phyloP scores from a whole-genome alignment of 805 yeast species.

The Saccharomycopsis sp. region DNA sequence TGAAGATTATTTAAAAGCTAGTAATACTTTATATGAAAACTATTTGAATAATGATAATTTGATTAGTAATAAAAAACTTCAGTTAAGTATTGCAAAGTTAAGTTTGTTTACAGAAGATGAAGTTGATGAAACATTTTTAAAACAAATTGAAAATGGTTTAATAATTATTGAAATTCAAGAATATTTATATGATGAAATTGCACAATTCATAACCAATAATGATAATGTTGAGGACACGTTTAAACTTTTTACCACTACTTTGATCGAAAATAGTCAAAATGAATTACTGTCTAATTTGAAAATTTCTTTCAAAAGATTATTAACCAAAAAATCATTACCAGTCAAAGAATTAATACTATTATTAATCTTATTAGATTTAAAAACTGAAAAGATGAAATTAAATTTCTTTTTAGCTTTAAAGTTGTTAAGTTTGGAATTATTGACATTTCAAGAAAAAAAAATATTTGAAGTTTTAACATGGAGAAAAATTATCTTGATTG shows the following conservation, averaged over 20 bases:
- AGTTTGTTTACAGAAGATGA: slow-evolving; percentile 37
- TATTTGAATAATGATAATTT: slow-evolving; percentile 32
- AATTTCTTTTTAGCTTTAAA: slow-evolving; percentile 40
- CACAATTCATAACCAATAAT: neutral
- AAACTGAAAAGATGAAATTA: slow-evolving; percentile 20
- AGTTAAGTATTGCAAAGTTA: slow-evolving; percentile 64
- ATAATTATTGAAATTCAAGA: slow-evolving; percentile 41
- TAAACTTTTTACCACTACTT: slow-evolving; percentile 21
- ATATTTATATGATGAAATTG: slow-evolving; percentile 23
- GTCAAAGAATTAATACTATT: slow-evolving; percentile 40
- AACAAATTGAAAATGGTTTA: slow-evolving; percentile 40
- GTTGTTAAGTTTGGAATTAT: slow-evolving; percentile 28
- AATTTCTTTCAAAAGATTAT: slow-evolving; percentile 24
- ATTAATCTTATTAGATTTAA: slow-evolving; percentile 35
- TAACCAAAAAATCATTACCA: slow-evolving; percentile 30
- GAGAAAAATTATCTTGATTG: slow-evolving; percentile 46
- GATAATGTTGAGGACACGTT: slow-evolving; percentile 20
- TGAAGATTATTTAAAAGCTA: slow-evolving; percentile 40
- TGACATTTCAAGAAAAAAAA: slow-evolving; percentile 23
- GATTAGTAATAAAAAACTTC: slow-evolving; percentile 39
- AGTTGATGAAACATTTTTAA: slow-evolving; percentile 23
- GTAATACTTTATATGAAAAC: slow-evolving; percentile 34
- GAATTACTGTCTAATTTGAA: slow-evolving; percentile 16
- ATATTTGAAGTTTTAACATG: slow-evolving; percentile 36
- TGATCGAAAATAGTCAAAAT: slow-evolving; percentile 18